Evolutionary conservation across 2,329 filamentous ascomycete genomes (phyloP).

Genomic region (Colletotrichum sidae): DNA sequence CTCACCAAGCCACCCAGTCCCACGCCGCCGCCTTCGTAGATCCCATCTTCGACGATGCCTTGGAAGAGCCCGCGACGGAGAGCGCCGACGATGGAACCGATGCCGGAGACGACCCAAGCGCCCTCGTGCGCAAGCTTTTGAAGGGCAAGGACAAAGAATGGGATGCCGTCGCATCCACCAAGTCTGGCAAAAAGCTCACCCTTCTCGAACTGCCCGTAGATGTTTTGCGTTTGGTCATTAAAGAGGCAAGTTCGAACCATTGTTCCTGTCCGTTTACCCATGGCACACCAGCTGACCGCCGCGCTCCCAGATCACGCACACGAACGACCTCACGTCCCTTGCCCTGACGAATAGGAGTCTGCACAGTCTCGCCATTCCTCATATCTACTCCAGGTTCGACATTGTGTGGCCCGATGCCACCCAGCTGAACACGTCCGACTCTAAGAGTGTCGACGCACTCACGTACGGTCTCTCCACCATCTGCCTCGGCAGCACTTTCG

Average conservation of each 20-base stretch:
- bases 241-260: constrained; percentile 67
- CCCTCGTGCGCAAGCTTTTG: constrained; percentile 51
- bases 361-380: constrained; percentile 79
- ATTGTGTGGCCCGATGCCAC: constrained; percentile 85
- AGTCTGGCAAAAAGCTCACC: constrained; percentile 54
- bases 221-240: constrained; percentile 81
- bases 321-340: constrained; percentile 83
- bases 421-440: constrained; percentile 70
- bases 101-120: constrained; percentile 37
- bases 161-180: constrained; percentile 67
- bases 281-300: constrained; percentile 28
- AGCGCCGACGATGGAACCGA: constrained; percentile 14
- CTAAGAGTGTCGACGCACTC: constrained; percentile 82
- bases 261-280: constrained; percentile 22
- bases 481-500: constrained; percentile 71
- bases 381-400: constrained; percentile 87
- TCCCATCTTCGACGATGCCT: constrained; percentile 18
- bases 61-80: constrained; percentile 10
- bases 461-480: constrained; percentile 86
- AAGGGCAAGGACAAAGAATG: constrained; percentile 74
- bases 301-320: constrained; percentile 74
- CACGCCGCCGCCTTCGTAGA: constrained; percentile 23
- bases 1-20: constrained; percentile 30
- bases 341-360: constrained; percentile 83
- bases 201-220: constrained; percentile 83